Base-by-base conservation (phyloP, 768 basidiomycete genomes). In the Pilatotrama ljubarskyi region DNA sequence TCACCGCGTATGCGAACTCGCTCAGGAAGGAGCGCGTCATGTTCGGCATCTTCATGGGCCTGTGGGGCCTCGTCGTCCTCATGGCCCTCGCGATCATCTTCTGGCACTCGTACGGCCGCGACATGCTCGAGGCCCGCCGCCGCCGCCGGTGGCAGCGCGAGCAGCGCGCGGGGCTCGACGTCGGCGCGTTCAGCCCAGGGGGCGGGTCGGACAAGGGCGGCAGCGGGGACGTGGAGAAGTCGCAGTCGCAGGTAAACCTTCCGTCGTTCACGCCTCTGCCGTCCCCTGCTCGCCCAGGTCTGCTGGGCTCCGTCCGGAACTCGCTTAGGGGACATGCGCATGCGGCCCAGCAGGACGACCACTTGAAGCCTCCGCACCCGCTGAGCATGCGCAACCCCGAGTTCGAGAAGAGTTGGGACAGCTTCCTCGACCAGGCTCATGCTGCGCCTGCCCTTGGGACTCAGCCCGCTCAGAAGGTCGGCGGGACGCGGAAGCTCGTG, bases 61-160 rank as follows among this genome's bases (percentile, higher is more conserved):
- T 98, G 2, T 98, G 95, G 94, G 82, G 76, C 17, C 40, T 93
- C 37, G 91, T 97, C 44, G 86, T 94, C 26, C 68, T 96, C 58
- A 89, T 95, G 82, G 95, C 83, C 14, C 68, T 93, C 26, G 69
- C 69, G 58, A 74, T 92, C 66, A 76, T 94, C 42, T 75, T 88
- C 49, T 93, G 89, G 89, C 82, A 91, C 68, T 80, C 88, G 3
- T 86, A 83, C 69, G 84, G 80, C 25, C 79, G 74, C 41, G 68
- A 70, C 8, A 75, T 75, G 72, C 58, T 82, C 26, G 82, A 85
- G 68, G 74, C 71, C 36, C 77, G 79, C 62, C 77, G 74, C 65
- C 79, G 77, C 55, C 75, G 76, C 64, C 79, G 72, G 69, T 88
- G 82, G 78, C 74, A 78, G 67, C 73, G 68, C 50, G 80, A 84